phyloP scores from a whole-genome alignment of 805 yeast genomes.

The Pichia kluyveri region DNA sequence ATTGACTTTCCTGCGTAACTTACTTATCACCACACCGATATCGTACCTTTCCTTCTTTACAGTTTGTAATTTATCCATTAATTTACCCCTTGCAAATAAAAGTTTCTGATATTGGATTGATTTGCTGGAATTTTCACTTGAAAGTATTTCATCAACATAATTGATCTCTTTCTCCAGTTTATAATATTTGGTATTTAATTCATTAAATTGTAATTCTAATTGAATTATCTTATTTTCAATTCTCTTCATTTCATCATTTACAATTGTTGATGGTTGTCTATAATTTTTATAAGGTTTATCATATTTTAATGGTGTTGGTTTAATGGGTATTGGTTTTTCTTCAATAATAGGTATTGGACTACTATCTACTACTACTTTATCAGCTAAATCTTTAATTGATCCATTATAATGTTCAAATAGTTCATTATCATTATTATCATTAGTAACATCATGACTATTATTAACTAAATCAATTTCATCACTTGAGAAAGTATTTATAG shows the following conservation, averaged over 20 bases:
- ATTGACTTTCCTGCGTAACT: conserved; percentile 19
- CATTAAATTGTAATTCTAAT: conserved; percentile 12
- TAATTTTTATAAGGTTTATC: no score
- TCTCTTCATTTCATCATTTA: neutral
- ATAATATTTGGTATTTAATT: conserved; percentile 14
- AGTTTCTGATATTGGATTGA: conserved; percentile 21
- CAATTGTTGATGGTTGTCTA: no score
- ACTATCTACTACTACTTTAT: no score
- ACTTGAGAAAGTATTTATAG: conserved; percentile 11
- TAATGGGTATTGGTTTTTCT: no score
- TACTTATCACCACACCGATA: conserved; percentile 22
- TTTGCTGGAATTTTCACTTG: conserved; percentile 3
- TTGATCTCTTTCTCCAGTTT: conserved; percentile 25
- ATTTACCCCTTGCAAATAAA: conserved; percentile 20
- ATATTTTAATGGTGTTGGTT: no score
- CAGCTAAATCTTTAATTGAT: conserved; percentile 7
- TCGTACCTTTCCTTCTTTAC: conserved; percentile 23
- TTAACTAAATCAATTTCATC: neutral
- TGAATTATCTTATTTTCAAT: neutral
- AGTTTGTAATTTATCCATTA: conserved; percentile 20
- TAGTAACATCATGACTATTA: neutral
- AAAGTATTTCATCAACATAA: conserved; percentile 20
- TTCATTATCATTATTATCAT: conserved; percentile 3
- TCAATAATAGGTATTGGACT: no score
- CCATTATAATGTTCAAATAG: conserved; percentile 12